These are phyloP conservation scores for Cryptomeria japonica DNA, from an alignment of 75 land plant genomes.

Conservation along the genomic window DNA sequence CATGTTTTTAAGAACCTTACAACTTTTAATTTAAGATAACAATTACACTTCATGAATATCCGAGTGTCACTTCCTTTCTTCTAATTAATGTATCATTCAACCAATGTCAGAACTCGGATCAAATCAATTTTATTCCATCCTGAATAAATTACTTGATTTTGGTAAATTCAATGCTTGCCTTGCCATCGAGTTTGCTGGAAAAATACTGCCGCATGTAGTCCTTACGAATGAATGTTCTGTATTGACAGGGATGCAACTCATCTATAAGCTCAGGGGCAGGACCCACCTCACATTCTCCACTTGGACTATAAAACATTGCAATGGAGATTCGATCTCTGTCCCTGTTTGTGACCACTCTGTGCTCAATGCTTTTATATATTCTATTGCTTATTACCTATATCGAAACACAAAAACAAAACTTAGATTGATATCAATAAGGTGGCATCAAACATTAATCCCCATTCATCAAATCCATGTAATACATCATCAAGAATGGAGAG, in stretches of 20 bases:
- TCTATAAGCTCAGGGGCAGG: constrained; percentile 15
- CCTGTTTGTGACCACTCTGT: constrained; percentile 31
- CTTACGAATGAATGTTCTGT: background rate
- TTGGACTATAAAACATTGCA: constrained; percentile 5
- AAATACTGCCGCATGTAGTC: background rate
- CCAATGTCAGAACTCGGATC: no score
- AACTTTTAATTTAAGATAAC: no score
- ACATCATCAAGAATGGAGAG: background rate
- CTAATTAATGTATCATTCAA: no score
- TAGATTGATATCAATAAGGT: no score
- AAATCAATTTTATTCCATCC: no score
- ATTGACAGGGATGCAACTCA: constrained; percentile 3
- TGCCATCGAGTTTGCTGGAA: background rate
- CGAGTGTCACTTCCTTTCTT: no score
- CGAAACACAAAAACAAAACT: background rate
- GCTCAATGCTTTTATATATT: constrained; percentile 31
- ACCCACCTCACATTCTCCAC: background rate
- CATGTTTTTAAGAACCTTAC: no score
- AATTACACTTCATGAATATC: no score
- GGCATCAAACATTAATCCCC: no score
- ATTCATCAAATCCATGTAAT: no score
- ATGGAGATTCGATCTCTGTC: constrained; percentile 24
- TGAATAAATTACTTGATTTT: background rate
- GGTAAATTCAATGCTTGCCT: background rate
- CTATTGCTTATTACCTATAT: constrained; percentile 29